Evolutionary conservation across 768 basidiomycete genomes (phyloP), one percentile per base, ranked within the genome.

Genomic region (Hortiboletus campestris): DNA sequence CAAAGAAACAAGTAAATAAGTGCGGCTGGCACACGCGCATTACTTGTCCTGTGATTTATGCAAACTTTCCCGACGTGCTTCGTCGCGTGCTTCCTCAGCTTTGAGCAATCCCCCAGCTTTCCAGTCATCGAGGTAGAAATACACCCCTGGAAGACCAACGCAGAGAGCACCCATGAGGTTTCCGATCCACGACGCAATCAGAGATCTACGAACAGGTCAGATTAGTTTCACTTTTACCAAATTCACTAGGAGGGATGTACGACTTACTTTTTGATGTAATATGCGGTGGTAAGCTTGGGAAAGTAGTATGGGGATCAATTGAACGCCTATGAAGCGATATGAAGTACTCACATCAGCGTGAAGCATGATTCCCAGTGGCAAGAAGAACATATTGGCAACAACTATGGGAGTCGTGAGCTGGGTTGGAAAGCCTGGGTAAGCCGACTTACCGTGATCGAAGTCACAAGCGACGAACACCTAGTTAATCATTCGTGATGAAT

Each of bases 341-440:
- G 40, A 42, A 50, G 14, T 13, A 71, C 84, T 61, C 66, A 87
- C 86, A 48, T 82, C 70, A 28, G 85, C 84, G 22, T 83, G 80
- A 62, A 88, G 83, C 79, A 89, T 83, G 34, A 89, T 88, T 10
- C 85, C 78, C 36, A 89, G 67, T 0, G 86, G 85, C 9, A 89
- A 71, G 4, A 82, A 87, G 67, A 84, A 89, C 88, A 89, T 89
- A 65, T 89, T 89, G 19, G 88, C 88, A 28, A 87, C 72, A 11
- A 87, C 85, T 86, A 44, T 16, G 43, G 35, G 32, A 31, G 48
- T 32, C 17, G 46, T 51, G 42, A 56, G 34, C 46, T 10, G n/a
- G 9, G 6, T 8, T 22, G 13, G 8, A 35, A 42, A 42, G 28
- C 14, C 19, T 29, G 19, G 29, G n/a, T 10, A 39, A 47, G 32